Conservation (phyloP, 164 flowering plant species). For the Vitis cinerea region DNA sequence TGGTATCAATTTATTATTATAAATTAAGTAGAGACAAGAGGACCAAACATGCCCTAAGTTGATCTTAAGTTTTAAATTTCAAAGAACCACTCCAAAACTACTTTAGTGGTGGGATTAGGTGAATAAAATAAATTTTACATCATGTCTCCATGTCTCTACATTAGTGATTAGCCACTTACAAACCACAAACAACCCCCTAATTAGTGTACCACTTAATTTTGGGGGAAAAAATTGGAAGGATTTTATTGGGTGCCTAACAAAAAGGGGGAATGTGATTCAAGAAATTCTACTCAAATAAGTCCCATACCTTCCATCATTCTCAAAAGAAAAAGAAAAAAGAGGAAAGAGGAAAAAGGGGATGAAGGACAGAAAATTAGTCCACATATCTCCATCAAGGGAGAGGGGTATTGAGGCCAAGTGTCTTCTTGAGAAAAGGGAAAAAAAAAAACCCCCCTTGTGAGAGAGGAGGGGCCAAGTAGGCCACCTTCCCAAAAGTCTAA, state of each 20-base stretch:
- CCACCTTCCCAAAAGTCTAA: constrained; percentile 20
- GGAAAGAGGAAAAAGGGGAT: not conserved
- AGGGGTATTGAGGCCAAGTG: not conserved
- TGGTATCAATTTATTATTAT: not conserved
- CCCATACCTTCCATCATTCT: constrained; percentile 3
- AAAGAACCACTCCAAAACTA: constrained; percentile 2
- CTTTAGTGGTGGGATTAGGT: constrained; percentile 4
- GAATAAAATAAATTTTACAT: not conserved
- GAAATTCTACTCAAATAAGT: constrained; percentile 4
- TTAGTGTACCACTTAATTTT: not conserved
- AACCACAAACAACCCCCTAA: constrained; percentile 1
- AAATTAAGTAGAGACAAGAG: not conserved
- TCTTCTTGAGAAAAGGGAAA: constrained; percentile 9
- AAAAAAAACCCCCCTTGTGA: too few species aligned
- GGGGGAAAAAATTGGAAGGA: not conserved
- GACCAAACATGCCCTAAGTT: not conserved
- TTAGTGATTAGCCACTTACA: not conserved
- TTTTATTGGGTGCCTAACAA: too few species aligned
- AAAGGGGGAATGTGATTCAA: not conserved
- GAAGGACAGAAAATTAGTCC: not conserved
- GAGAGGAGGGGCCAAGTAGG: not conserved
- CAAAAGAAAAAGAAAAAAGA: not conserved
- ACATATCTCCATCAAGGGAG: constrained; percentile 8
- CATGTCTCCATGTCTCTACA: not conserved
- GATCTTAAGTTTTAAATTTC: not conserved